phyloP scores from a whole-genome alignment of 768 basidiomycete species.

The Tricholomella constricta region DNA sequence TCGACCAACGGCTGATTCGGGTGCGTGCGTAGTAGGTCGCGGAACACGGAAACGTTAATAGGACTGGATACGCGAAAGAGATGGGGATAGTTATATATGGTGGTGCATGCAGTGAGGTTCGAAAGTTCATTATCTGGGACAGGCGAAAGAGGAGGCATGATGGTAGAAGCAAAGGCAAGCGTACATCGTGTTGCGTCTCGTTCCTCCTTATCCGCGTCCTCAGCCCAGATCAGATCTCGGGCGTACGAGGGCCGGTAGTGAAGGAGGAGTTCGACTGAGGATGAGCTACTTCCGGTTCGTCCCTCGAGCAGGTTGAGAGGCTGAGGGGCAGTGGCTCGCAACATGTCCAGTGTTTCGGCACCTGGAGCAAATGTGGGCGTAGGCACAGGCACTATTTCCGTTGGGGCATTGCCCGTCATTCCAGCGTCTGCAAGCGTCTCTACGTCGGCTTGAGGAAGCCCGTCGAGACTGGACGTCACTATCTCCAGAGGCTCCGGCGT shows the following conservation, averaged over 20 bases:
- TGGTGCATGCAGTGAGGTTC: not conserved
- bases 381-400: constrained; percentile 9
- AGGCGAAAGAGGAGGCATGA: not conserved
- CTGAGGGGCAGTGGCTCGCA: not conserved
- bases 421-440: constrained; percentile 15
- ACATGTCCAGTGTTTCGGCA: constrained; percentile 12
- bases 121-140: not conserved
- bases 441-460: not conserved
- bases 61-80: not conserved
- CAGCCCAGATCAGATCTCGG: not conserved
- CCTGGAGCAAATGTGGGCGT: constrained; percentile 17
- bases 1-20: constrained; percentile 32
- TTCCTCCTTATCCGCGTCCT: too few relatives aligned
- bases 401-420: constrained; percentile 19
- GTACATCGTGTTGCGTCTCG: too few relatives aligned
- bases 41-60: not conserved
- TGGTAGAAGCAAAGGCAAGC: too few relatives aligned
- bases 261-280: not conserved
- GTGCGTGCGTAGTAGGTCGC: not conserved
- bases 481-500: not conserved
- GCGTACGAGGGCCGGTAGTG: not conserved
- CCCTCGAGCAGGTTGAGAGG: not conserved
- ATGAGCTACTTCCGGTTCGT: not conserved
- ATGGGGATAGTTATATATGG: not conserved
- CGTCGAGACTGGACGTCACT: not conserved